A percentile compares a stretch with the other conserved stretches of the same genome.
Evolutionary conservation across 2,329 filamentous ascomycete species (phyloP).

Genomic region (Cladophialophora exuberans): DNA sequence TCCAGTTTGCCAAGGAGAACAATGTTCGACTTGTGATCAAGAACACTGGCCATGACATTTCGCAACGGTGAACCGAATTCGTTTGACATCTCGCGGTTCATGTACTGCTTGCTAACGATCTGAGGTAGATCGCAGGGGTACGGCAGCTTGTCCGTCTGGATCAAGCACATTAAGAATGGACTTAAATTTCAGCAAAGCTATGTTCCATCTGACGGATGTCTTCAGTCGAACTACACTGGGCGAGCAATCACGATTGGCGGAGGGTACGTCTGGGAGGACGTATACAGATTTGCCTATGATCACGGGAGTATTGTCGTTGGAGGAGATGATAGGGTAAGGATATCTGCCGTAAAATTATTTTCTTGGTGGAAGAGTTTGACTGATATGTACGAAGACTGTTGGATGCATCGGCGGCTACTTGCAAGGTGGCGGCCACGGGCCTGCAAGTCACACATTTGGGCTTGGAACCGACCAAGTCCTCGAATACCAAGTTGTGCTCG

Average conservation of each 20-base stretch:
- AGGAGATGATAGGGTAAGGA: conserved; percentile 23
- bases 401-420: conserved; percentile 35
- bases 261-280: conserved; percentile 39
- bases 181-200: conserved; percentile 36
- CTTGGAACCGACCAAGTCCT: conserved; percentile 36
- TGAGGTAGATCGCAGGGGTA: conserved; percentile 38
- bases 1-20: conserved; percentile 25
- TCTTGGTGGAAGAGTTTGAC: background rate
- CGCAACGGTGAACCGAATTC: conserved; percentile 29
- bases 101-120: too few species aligned
- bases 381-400: conserved; percentile 23
- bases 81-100: too few species aligned
- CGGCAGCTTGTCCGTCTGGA: conserved; percentile 39
- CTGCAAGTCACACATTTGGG: conserved; percentile 33
- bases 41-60: conserved; percentile 29
- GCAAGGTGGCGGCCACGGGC: conserved; percentile 38
- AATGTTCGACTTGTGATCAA: conserved; percentile 37
- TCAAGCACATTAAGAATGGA: conserved; percentile 36
- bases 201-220: conserved; percentile 31
- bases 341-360: background rate
- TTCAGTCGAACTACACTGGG: conserved; percentile 38
- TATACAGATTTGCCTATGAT: conserved; percentile 36
- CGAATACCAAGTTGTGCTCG: conserved; percentile 36
- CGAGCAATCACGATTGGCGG: conserved; percentile 37
- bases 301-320: conserved; percentile 38